These are phyloP conservation scores for Clavaria fumosa DNA, from an alignment of 768 basidiomycete genomes.

Conservation along the genomic window DNA sequence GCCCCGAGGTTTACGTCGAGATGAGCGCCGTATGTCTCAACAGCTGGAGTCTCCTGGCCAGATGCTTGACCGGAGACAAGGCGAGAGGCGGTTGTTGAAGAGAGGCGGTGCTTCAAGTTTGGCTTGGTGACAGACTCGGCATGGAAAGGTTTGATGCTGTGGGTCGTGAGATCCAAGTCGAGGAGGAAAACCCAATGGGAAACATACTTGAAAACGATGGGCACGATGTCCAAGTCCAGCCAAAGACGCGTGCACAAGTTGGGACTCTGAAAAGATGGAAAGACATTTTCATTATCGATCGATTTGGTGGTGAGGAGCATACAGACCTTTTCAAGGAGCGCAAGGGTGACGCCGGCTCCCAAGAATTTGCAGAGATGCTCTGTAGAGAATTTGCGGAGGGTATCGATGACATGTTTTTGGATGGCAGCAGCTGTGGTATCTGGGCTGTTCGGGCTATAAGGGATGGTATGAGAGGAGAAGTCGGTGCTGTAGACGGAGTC, in stretches of 20 bases:
- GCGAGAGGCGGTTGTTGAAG: constrained; percentile 65
- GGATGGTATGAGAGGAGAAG: constrained; percentile 42
- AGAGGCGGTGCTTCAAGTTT: constrained; percentile 71
- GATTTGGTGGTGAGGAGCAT: constrained; percentile 11
- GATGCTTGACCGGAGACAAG: no score
- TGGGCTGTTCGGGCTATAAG: constrained; percentile 34
- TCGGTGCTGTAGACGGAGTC: constrained; percentile 80
- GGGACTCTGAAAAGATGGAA: constrained; percentile 36
- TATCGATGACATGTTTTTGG: constrained; percentile 46
- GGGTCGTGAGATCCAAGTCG: no score
- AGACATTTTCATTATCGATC: constrained; percentile 5
- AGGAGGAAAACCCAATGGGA: no score
- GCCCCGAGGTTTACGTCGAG: constrained; percentile 24
- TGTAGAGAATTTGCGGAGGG: constrained; percentile 52
- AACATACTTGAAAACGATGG: constrained; percentile 77
- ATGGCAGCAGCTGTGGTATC: constrained; percentile 44
- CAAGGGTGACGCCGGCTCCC: constrained; percentile 63
- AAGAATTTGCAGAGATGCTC: constrained; percentile 81
- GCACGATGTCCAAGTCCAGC: constrained; percentile 72
- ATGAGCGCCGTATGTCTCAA: constrained; percentile 33
- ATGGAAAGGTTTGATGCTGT: constrained; percentile 70
- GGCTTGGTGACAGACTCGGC: constrained; percentile 65
- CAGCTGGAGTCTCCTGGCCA: constrained; percentile 60
- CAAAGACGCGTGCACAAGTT: constrained; percentile 78
- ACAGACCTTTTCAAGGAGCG: constrained; percentile 51